Evolutionary conservation across 1,139 yeast species (phyloP).

Genomic region (Geotrichum bryndzae): DNA sequence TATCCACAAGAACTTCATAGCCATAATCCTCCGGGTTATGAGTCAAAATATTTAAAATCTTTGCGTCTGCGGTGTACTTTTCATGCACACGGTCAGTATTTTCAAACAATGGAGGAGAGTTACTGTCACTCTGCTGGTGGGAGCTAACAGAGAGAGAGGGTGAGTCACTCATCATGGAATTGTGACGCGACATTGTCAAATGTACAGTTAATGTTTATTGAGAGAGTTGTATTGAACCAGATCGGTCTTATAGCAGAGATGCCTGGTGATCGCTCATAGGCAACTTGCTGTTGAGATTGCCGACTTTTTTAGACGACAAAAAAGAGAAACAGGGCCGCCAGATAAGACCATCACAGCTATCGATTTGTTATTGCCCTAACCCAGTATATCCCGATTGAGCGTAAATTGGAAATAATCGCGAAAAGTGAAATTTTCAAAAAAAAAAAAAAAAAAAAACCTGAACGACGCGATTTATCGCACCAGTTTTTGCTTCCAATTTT

Average conservation of each 20-base stretch:
- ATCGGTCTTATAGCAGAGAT: too few species aligned
- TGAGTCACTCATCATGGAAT: background rate
- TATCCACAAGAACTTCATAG: slow-evolving; percentile 60
- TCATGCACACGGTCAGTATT: background rate
- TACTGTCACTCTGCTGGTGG: background rate
- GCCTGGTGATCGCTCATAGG: too few species aligned
- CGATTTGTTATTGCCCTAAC: background rate
- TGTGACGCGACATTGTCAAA: background rate
- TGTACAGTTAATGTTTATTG: background rate
- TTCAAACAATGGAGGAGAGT: background rate
- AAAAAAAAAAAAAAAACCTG: background rate
- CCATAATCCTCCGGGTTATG: slow-evolving; percentile 61
- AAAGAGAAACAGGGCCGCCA: too few species aligned
- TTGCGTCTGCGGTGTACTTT: background rate
- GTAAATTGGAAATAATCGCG: background rate
- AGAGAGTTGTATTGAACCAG: too few species aligned
- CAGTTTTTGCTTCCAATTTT: background rate
- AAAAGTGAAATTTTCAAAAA: background rate
- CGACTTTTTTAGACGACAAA: too few species aligned
- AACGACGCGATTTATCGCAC: background rate
- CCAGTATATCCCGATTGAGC: background rate
- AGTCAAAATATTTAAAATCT: slow-evolving; percentile 41
- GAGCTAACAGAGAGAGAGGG: background rate
- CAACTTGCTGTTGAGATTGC: too few species aligned
- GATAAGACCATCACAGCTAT: background rate